Conservation (phyloP, 305 asterid species). For the Andrographis paniculata region DNA sequence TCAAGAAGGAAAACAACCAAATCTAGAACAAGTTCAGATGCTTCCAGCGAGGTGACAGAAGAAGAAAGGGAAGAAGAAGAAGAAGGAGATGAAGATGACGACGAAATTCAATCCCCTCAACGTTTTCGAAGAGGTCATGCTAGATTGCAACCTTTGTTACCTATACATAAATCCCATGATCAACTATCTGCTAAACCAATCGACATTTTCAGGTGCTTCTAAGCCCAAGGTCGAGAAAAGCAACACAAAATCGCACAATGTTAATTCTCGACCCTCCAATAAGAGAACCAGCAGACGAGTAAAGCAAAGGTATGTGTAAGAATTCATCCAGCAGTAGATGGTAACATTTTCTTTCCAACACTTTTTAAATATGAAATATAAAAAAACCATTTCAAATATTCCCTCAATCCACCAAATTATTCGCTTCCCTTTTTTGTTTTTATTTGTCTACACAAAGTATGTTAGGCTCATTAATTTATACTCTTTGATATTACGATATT, state of each 20-base stretch:
- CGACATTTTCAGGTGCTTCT: slow-evolving; percentile 43
- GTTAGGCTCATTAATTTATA: no score
- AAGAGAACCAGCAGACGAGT: slow-evolving; percentile 44
- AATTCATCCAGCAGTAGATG: neutral
- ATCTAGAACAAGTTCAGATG: slow-evolving; percentile 34
- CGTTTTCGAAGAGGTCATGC: slow-evolving; percentile 36
- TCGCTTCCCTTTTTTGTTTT: no score
- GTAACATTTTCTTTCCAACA: no score
- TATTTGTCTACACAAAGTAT: no score
- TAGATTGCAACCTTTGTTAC: slow-evolving; percentile 5
- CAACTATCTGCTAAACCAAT: slow-evolving; percentile 8
- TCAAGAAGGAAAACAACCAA: slow-evolving; percentile 25
- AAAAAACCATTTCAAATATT: no score
- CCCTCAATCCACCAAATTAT: no score
- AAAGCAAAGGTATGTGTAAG: slow-evolving; percentile 32
- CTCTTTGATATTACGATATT: no score
- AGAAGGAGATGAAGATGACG: slow-evolving; percentile 26
- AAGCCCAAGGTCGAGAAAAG: slow-evolving; percentile 39
- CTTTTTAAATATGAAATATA: no score
- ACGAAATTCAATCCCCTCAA: slow-evolving; percentile 58
- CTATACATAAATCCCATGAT: slow-evolving; percentile 6
- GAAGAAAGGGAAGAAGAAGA: no score
- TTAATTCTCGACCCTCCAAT: slow-evolving; percentile 23
- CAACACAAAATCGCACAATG: slow-evolving; percentile 26
- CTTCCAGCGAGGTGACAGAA: slow-evolving; percentile 50